Conservation (phyloP, 768 basidiomycete species). For the Suillus fuscotomentosus region DNA sequence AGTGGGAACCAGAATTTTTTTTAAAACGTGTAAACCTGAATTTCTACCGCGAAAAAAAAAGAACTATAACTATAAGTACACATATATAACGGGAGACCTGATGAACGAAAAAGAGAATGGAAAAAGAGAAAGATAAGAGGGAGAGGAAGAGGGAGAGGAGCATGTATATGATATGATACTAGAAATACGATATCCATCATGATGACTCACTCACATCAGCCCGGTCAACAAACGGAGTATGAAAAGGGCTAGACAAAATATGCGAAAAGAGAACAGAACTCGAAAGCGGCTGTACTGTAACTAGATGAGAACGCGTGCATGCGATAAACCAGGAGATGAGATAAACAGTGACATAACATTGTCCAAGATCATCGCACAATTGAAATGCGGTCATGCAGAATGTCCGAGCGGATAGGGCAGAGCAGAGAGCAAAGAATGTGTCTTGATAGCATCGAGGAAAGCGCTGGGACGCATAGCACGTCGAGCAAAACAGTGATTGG, state of each 20-base stretch:
- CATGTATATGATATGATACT: slow-evolving; percentile 1
- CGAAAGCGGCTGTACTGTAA: slow-evolving; percentile 16
- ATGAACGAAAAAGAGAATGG: background rate
- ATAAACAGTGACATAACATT: slow-evolving; percentile 1
- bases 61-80: slow-evolving; percentile 26
- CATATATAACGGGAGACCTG: slow-evolving; percentile 9
- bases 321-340: slow-evolving; percentile 25
- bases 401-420: slow-evolving; percentile 6
- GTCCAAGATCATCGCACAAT: slow-evolving; percentile 19
- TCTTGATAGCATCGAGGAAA: slow-evolving; percentile 1
- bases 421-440: slow-evolving; percentile 2
- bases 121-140: slow-evolving; percentile 10
- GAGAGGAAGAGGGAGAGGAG: slow-evolving; percentile 9
- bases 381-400: slow-evolving; percentile 7
- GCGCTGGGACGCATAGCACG: background rate
- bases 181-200: slow-evolving; percentile 1
- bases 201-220: background rate
- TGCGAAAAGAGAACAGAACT: slow-evolving; percentile 13
- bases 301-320: slow-evolving; percentile 20
- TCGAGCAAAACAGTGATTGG: background rate
- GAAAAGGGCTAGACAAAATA: background rate
- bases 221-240: background rate
- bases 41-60: background rate
- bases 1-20: background rate
- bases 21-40: background rate